A percentile compares a stretch with the other conserved stretches of the same genome.
Conservation (phyloP, 2,329 filamentous ascomycete genomes). For the Dactylellina sp. region DNA sequence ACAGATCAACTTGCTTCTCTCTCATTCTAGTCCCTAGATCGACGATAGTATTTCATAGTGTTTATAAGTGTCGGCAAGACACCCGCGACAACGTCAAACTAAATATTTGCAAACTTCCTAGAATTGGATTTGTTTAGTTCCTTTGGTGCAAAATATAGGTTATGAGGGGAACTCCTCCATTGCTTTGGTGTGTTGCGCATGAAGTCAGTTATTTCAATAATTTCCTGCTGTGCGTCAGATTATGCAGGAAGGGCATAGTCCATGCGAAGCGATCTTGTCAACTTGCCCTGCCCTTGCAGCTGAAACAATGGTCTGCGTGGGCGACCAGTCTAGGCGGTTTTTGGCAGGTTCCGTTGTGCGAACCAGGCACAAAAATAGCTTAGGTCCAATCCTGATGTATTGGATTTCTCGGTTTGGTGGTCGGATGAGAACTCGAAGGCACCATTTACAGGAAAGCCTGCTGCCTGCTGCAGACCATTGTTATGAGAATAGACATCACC, state of each 20-base stretch:
- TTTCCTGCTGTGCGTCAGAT: conserved; percentile 36
- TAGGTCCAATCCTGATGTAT: conserved; percentile 5
- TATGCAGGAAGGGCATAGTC: conserved; percentile 41
- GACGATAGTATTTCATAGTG: too few species aligned
- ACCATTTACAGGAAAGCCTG: conserved; percentile 21
- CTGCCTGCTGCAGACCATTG: conserved; percentile 30
- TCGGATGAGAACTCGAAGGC: conserved; percentile 21
- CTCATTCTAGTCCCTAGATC: too few species aligned
- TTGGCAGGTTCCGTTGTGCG: conserved; percentile 44
- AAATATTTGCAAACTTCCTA: not conserved
- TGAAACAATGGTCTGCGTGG: conserved; percentile 36
- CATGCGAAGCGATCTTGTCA: conserved; percentile 31
- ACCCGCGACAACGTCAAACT: not conserved
- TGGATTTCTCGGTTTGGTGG: not conserved
- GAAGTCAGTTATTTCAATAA: conserved; percentile 33
- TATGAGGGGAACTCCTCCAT: conserved; percentile 38
- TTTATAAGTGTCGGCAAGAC: too few species aligned
- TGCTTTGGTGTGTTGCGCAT: conserved; percentile 47
- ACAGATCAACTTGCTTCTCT: too few species aligned
- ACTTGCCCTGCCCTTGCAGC: conserved; percentile 23
- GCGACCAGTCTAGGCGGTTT: conserved; percentile 19
- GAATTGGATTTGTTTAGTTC: too few species aligned
- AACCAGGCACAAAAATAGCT: conserved; percentile 36
- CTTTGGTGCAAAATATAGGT: too few species aligned
- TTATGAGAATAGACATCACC: conserved; percentile 46